Evolutionary conservation across 1,284 basidiomycete species (phyloP).

Genomic region (Kalmanozyma brasiliensis): DNA sequence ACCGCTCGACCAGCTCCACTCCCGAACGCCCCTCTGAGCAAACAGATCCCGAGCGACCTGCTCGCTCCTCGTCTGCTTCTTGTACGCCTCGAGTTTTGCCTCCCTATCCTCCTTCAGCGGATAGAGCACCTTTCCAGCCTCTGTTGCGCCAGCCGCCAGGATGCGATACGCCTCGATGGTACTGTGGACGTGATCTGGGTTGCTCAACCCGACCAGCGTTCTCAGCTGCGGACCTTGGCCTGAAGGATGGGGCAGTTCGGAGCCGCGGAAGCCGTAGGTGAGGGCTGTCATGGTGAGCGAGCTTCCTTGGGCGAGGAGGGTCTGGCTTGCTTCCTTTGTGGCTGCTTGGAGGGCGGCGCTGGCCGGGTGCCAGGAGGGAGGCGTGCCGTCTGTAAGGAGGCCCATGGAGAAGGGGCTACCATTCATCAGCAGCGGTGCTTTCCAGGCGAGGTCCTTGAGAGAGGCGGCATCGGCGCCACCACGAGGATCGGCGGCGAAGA

Average conservation of each 20-base stretch:
- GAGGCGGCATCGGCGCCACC: conserved; percentile 1
- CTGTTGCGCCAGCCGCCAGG: conserved; percentile 28
- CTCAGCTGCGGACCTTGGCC: conserved; percentile 36
- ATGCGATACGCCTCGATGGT: conserved; percentile 58
- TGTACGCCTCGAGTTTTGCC: conserved; percentile 16
- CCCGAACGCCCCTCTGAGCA: conserved; percentile 24
- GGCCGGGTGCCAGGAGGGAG: conserved; percentile 88
- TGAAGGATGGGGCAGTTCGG: conserved; percentile 23
- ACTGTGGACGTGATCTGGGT: conserved; percentile 63
- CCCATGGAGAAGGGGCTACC: conserved; percentile 95
- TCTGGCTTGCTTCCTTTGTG: conserved; percentile 36
- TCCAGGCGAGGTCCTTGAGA: conserved; percentile 39
- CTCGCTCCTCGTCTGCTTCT: conserved; percentile 29
- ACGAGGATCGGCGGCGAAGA: conserved; percentile 48
- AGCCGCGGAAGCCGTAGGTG: conserved; percentile 56
- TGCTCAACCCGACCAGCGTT: conserved; percentile 63
- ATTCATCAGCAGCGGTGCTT: conserved; percentile 75
- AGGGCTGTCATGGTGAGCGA: conserved; percentile 57
- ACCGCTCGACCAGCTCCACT: conserved; percentile 52
- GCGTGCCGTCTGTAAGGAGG: conserved; percentile 75
- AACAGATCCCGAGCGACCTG: conserved; percentile 25
- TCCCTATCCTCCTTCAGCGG: conserved; percentile 1
- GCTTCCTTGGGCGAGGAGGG: conserved; percentile 28
- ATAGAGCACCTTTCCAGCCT: conserved; percentile 15
- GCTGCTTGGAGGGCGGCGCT: conserved; percentile 72